These are phyloP conservation scores for Sarocladium kiliense DNA, from an alignment of 2,329 filamentous ascomycete species.

Conservation along the genomic window DNA sequence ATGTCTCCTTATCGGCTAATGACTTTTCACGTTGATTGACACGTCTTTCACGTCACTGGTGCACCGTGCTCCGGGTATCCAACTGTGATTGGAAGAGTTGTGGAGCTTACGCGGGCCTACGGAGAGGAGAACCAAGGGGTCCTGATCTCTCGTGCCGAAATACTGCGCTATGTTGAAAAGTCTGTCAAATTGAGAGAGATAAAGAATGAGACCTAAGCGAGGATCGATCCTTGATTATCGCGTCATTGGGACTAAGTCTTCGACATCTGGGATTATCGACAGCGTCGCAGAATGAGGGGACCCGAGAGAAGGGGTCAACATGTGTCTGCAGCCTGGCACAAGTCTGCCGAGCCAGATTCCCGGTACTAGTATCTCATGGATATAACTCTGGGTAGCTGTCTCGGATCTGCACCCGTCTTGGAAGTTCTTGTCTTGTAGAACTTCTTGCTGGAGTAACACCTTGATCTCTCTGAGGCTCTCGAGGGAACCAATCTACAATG, in stretches of 20 bases:
- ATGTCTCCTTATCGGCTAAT: background rate
- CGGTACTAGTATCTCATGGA: background rate
- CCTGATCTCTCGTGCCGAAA: too few relatives aligned
- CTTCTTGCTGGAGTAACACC: background rate
- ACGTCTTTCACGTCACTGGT: background rate
- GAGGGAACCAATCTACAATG: background rate
- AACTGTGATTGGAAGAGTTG: background rate
- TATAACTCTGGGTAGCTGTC: background rate
- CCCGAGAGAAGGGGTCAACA: background rate
- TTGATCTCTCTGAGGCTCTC: background rate
- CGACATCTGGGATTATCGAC: background rate
- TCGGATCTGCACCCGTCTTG: background rate
- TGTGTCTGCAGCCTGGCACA: background rate
- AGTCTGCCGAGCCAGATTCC: background rate
- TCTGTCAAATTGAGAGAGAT: too few relatives aligned
- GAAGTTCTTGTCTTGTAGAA: background rate
- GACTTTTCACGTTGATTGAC: background rate
- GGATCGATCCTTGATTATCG: background rate
- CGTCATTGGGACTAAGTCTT: slow-evolving; percentile 6
- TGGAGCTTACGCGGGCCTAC: background rate
- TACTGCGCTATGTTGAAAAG: too few relatives aligned
- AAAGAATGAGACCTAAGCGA: too few relatives aligned
- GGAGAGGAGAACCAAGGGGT: too few relatives aligned
- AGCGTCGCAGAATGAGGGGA: background rate
- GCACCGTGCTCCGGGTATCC: background rate